These are phyloP conservation scores for Ceratocystis huliohia DNA, from an alignment of 2,329 filamentous ascomycete species.

Conservation along the genomic window DNA sequence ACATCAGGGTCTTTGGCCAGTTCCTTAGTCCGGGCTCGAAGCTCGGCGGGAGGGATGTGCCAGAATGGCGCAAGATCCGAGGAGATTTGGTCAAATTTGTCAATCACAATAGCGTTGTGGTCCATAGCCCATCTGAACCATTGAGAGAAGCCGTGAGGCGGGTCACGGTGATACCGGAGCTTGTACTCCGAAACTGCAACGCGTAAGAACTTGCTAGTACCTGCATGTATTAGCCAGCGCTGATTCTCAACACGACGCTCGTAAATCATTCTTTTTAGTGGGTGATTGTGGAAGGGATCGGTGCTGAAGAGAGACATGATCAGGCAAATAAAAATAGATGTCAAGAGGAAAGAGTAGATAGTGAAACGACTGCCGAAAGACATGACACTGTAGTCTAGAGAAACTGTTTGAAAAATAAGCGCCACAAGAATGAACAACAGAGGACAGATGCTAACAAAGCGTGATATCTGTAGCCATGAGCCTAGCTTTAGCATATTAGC, in stretches of 20 bases:
- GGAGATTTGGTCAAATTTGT: slow-evolving; percentile 71
- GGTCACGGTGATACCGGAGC: slow-evolving; percentile 48
- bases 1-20: slow-evolving; percentile 34
- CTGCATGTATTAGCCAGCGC: slow-evolving; percentile 38
- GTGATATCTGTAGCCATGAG: slow-evolving; percentile 23
- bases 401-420: slow-evolving; percentile 13
- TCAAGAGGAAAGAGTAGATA: slow-evolving; percentile 28
- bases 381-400: slow-evolving; percentile 13
- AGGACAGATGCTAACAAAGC: slow-evolving; percentile 24
- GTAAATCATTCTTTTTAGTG: slow-evolving; percentile 39
- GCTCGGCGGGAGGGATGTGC: slow-evolving; percentile 53
- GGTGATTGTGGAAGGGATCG: slow-evolving; percentile 29
- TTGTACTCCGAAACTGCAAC: slow-evolving; percentile 39
- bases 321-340: slow-evolving; percentile 30
- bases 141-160: slow-evolving; percentile 69
- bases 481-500: slow-evolving; percentile 20
- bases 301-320: slow-evolving; percentile 21
- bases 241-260: slow-evolving; percentile 36
- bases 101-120: slow-evolving; percentile 58
- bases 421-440: slow-evolving; percentile 25
- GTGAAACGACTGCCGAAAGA: slow-evolving; percentile 14
- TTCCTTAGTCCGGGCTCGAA: slow-evolving; percentile 45
- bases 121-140: slow-evolving; percentile 70
- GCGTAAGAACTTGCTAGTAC: slow-evolving; percentile 35
- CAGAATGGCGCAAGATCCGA: slow-evolving; percentile 65